Conservation (phyloP, 495 filamentous ascomycete genomes). For the Penicillium herquei region DNA sequence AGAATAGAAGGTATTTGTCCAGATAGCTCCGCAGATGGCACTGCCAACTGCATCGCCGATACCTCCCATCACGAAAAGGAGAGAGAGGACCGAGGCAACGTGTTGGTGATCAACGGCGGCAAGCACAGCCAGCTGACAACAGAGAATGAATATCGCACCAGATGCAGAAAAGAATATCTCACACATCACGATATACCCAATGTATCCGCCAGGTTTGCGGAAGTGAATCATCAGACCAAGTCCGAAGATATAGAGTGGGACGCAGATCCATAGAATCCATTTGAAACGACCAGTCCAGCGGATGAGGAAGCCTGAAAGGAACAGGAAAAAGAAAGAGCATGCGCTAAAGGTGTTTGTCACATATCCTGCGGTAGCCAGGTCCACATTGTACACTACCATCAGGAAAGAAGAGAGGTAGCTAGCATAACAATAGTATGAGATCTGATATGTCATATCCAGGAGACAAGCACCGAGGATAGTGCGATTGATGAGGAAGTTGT, state of each 20-base stretch:
- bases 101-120: slow-evolving; percentile 63
- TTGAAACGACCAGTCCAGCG: slow-evolving; percentile 56
- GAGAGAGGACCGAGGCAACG: slow-evolving; percentile 63
- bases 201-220: slow-evolving; percentile 54
- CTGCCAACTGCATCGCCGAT: slow-evolving; percentile 66
- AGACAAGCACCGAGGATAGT: slow-evolving; percentile 61
- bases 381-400: slow-evolving; percentile 63
- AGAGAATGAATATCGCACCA: slow-evolving; percentile 58
- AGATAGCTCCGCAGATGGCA: slow-evolving; percentile 64
- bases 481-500: slow-evolving; percentile 52
- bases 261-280: slow-evolving; percentile 47
- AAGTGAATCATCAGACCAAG: slow-evolving; percentile 64
- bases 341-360: slow-evolving; percentile 52
- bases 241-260: slow-evolving; percentile 59
- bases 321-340: slow-evolving; percentile 42
- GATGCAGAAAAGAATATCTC: slow-evolving; percentile 70
- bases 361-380: slow-evolving; percentile 49
- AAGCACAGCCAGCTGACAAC: slow-evolving; percentile 66
- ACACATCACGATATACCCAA: slow-evolving; percentile 70
- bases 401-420: slow-evolving; percentile 65
- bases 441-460: slow-evolving; percentile 49
- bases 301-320: slow-evolving; percentile 54
- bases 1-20: slow-evolving; percentile 57
- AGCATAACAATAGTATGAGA: slow-evolving; percentile 48
- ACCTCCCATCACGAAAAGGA: slow-evolving; percentile 58